Base-by-base conservation (phyloP, 2,329 filamentous ascomycete genomes). In the Epichloe sibirici region DNA sequence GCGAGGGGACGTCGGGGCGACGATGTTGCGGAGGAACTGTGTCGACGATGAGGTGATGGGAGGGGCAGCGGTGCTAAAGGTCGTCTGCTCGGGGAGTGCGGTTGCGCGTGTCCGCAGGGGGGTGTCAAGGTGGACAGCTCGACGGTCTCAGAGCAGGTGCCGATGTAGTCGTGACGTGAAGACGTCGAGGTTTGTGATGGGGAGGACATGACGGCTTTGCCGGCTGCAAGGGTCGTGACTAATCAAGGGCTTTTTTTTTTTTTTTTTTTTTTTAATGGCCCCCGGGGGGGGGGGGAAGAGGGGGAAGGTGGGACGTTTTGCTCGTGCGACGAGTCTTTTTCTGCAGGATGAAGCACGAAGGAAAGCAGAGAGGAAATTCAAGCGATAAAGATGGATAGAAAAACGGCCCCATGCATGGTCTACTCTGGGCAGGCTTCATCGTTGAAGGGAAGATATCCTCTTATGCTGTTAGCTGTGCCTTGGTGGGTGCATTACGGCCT, bases 41-140 rank as follows among this genome's bases (percentile, higher is more conserved):
- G 34, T 23, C 15, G 21, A 23, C 35, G 48, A n/a, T 6, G 25
- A 21, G 11, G 28, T n/a, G 21, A 45, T 21, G 40, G 15, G 15
- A 45, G 43, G 3, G 31, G 17, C 6, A 3, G 17, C 13, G 49
- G 35, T 21, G 31, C 7, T 31, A 3, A 25, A 13, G 43, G 43
- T 5, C 15, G 42, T 43, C 21, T 15, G 12, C 6, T 51, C 3
- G 48, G 7, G 8, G 11, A 9, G 17, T 17, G 48, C 13, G 48
- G n/a, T 17, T 23, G 37, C 5, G 48, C 12, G 38, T 17, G 23
- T 11, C 2, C 31, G 42, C n/a, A 11, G 45, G 15, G 39, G 37
- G 15, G 37, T n/a, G 25, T 17, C 8, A 57, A 49, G 38, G 39
- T 51, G 8, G 49, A 50, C 17, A 57, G 43, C 43, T 57, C 51